phyloP scores from a whole-genome alignment of 2,329 filamentous ascomycete species.

The Colletotrichum viniferum region DNA sequence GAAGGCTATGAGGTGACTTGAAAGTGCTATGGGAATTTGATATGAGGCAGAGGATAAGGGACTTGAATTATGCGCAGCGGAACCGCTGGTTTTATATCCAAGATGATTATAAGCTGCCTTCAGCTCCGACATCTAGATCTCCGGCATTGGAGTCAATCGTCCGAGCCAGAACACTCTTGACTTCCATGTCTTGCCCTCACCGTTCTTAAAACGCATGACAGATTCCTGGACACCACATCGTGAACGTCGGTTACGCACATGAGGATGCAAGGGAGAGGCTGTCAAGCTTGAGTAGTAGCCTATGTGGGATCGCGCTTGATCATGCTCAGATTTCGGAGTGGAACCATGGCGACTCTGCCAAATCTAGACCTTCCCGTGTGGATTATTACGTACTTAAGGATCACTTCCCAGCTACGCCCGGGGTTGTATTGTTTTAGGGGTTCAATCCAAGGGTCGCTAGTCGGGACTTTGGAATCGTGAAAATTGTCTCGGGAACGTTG shows the following conservation, averaged over 20 bases:
- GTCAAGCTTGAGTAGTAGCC: neutral
- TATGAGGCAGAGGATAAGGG: neutral
- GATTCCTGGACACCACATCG: neutral
- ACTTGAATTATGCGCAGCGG: neutral
- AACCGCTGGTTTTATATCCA: neutral
- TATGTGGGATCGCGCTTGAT: neutral
- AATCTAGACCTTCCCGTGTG: neutral
- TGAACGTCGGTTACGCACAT: neutral
- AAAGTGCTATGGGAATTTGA: neutral
- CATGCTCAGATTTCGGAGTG: neutral
- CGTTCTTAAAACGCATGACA: neutral
- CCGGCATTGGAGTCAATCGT: neutral
- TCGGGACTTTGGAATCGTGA: neutral
- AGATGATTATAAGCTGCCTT: neutral
- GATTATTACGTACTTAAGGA: neutral
- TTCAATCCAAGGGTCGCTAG: neutral
- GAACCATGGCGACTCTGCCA: neutral
- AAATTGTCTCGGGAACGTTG: neutral
- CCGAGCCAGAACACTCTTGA: neutral
- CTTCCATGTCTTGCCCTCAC: neutral
- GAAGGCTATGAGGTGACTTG: neutral
- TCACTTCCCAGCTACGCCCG: neutral
- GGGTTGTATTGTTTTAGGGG: neutral
- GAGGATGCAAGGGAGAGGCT: neutral
- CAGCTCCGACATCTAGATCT: neutral